These are phyloP conservation scores for Adiantum capillusveneris DNA, from an alignment of 75 land plant genomes.

Conservation along the genomic window DNA sequence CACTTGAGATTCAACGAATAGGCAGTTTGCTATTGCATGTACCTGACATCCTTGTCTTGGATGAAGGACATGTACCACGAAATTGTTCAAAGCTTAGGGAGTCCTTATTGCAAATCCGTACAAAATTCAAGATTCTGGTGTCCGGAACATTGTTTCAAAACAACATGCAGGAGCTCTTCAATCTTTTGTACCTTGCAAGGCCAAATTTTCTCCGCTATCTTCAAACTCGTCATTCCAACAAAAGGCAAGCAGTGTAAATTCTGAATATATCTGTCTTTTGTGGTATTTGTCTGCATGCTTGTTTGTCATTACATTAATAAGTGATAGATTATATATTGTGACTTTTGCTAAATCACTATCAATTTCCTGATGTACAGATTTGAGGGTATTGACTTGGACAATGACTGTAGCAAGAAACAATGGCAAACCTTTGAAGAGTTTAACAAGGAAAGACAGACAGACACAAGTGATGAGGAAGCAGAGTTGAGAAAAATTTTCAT, in stretches of 20 bases:
- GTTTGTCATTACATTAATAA: too few species aligned
- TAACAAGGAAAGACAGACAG: constrained; percentile 16
- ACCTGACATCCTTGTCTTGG: constrained; percentile 58
- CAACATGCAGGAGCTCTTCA: constrained; percentile 86
- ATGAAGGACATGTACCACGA: constrained; percentile 84
- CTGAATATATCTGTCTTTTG: too few species aligned
- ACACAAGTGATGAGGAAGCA: constrained; percentile 9
- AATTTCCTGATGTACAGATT: background rate
- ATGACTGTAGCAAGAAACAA: constrained; percentile 23
- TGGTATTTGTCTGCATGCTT: too few species aligned
- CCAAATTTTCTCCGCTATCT: constrained; percentile 59
- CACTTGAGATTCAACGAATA: constrained; percentile 24
- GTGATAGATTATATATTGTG: too few species aligned
- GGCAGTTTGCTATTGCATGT: constrained; percentile 33
- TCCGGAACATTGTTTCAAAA: constrained; percentile 95
- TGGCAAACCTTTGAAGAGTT: constrained; percentile 10
- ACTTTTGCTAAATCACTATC: too few species aligned
- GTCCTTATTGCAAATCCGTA: constrained; percentile 56
- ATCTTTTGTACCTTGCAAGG: constrained; percentile 67
- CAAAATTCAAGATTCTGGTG: constrained; percentile 60
- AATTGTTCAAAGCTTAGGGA: constrained; percentile 66
- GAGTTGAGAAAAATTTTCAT: constrained; percentile 52
- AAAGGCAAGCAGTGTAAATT: too few species aligned
- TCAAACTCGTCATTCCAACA: constrained; percentile 3
- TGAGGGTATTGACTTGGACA: background rate